These are phyloP conservation scores for Didymosphaeria variabile DNA, from an alignment of 2,329 filamentous ascomycete genomes.

Conservation along the genomic window DNA sequence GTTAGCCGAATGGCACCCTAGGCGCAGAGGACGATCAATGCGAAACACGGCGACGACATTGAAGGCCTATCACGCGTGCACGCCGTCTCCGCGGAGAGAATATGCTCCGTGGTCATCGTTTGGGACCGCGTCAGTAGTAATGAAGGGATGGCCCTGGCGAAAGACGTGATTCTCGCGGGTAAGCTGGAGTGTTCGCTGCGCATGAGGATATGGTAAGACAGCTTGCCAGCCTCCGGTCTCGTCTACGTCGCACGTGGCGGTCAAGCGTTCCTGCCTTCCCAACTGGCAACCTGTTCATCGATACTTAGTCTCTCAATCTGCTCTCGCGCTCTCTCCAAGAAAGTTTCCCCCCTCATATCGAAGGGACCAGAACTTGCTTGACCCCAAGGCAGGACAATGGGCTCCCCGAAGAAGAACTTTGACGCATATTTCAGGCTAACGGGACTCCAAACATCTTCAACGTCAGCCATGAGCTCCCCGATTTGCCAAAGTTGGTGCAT, in stretches of 20 bases:
- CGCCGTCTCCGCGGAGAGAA: not conserved
- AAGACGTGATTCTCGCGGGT: not conserved
- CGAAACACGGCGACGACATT: not conserved
- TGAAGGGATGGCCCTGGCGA: not conserved
- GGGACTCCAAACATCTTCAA: conserved; percentile 1
- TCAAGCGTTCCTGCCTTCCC: not conserved
- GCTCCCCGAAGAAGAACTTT: conserved; percentile 10
- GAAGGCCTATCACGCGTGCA: not conserved
- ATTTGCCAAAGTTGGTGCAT: conserved; percentile 10
- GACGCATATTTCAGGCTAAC: conserved; percentile 4
- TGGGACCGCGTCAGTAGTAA: not conserved
- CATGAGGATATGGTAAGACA: not conserved
- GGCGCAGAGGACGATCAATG: conserved; percentile 1
- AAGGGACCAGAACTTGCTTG: not conserved
- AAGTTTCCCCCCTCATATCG: not conserved
- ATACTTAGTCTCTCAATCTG: not conserved
- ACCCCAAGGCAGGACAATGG: not conserved
- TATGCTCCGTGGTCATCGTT: not conserved
- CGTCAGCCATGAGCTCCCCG: conserved; percentile 4
- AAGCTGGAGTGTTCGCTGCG: not conserved
- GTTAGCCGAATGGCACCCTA: conserved; percentile 6
- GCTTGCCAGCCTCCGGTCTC: not conserved
- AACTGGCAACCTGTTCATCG: not conserved
- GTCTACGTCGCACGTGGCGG: not conserved
- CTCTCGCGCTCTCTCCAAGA: not conserved